These are phyloP conservation scores for Moricandia arvensis DNA, from an alignment of 345 rosid species.

Conservation along the genomic window DNA sequence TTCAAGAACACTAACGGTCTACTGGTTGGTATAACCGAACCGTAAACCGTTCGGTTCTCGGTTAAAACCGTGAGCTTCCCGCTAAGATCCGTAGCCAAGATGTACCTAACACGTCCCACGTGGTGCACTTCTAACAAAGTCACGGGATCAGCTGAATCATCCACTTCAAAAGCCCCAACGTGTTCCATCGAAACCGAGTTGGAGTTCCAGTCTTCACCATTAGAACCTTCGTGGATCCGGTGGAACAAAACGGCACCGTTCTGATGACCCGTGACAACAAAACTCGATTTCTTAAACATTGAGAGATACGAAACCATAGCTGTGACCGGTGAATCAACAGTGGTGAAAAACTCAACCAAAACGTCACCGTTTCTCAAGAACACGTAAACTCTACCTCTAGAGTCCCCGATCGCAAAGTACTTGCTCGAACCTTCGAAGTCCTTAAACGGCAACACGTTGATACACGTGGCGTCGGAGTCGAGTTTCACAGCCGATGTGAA, in stretches of 20 bases:
- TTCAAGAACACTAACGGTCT: conserved; percentile 84
- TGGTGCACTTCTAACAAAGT: conserved; percentile 77
- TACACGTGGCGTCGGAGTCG: conserved; percentile 65
- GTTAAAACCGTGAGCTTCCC: conserved; percentile 69
- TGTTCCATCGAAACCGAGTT: conserved; percentile 54
- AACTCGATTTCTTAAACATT: conserved; percentile 66
- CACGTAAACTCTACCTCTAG: conserved; percentile 69
- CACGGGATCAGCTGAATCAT: conserved; percentile 44
- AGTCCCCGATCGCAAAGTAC: conserved; percentile 88
- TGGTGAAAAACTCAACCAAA: conserved; percentile 58
- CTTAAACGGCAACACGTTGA: conserved; percentile 68
- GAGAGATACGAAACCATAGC: conserved; percentile 79
- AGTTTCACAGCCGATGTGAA: conserved; percentile 84
- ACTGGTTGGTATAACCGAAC: conserved; percentile 61
- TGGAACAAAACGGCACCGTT: conserved; percentile 67
- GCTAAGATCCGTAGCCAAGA: conserved; percentile 57
- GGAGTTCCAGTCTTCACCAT: conserved; percentile 66
- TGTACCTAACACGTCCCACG: conserved; percentile 72
- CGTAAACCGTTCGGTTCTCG: conserved; percentile 65
- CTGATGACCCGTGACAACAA: conserved; percentile 74
- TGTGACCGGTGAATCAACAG: conserved; percentile 55
- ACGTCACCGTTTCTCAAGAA: conserved; percentile 78
- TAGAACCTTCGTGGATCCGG: conserved; percentile 56
- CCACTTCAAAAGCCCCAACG: conserved; percentile 46
- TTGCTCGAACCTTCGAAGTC: conserved; percentile 80